A percentile compares a stretch with the other conserved stretches of the same genome.
These are phyloP conservation scores for Dothidotthia symphoricarpi DNA, from an alignment of 2,329 filamentous ascomycete genomes.

Conservation along the genomic window DNA sequence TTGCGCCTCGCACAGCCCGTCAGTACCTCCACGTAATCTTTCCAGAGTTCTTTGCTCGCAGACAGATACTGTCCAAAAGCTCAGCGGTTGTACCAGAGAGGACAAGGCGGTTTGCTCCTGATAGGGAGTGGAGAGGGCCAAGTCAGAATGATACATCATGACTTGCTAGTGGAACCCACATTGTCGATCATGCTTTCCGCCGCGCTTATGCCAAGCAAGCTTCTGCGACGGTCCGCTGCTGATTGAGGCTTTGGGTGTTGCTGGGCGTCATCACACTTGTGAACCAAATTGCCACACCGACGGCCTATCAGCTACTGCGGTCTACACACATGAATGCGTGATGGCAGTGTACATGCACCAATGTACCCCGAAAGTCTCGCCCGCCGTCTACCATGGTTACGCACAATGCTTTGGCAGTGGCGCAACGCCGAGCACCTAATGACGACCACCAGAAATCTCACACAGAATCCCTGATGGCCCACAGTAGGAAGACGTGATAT, in stretches of 20 bases:
- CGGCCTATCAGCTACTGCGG: slow-evolving; percentile 12
- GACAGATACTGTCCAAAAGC: slow-evolving; percentile 18
- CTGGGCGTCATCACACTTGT: slow-evolving; percentile 11
- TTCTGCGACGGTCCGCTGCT: slow-evolving; percentile 18
- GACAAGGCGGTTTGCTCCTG: slow-evolving; percentile 6
- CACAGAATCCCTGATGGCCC: no score
- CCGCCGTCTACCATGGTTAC: slow-evolving; percentile 14
- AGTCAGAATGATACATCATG: slow-evolving; percentile 24
- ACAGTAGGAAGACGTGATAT: no score
- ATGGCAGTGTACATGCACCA: slow-evolving; percentile 6
- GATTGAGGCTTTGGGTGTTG: slow-evolving; percentile 9
- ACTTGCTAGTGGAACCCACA: slow-evolving; percentile 22
- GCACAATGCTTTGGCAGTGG: slow-evolving; percentile 11
- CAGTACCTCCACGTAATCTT: no score
- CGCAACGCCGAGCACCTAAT: no score
- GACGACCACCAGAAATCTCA: neutral
- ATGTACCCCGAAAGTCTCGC: slow-evolving; percentile 16
- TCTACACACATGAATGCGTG: slow-evolving; percentile 8
- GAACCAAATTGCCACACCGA: slow-evolving; percentile 9
- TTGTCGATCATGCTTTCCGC: slow-evolving; percentile 17
- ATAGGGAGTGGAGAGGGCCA: slow-evolving; percentile 16
- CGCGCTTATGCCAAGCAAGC: slow-evolving; percentile 18
- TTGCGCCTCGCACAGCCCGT: no score
- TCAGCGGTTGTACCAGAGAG: slow-evolving; percentile 23
- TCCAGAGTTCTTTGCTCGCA: slow-evolving; percentile 4